phyloP scores from a whole-genome alignment of 2,329 filamentous ascomycete genomes.

The Venturia oleaginea region DNA sequence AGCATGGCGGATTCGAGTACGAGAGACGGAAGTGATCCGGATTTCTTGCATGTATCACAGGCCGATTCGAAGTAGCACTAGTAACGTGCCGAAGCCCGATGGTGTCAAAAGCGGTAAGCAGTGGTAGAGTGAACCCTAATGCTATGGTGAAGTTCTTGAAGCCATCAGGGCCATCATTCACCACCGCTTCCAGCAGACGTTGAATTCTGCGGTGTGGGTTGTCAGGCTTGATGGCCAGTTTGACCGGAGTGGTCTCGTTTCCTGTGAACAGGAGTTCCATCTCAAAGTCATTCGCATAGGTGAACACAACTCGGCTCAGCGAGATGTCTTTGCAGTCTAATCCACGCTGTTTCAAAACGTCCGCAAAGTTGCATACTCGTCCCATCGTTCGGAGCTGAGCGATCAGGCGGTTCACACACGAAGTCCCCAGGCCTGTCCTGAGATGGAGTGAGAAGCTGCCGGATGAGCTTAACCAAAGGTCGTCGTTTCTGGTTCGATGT shows the following conservation, averaged over 20 bases:
- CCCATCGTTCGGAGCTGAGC: conserved; percentile 57
- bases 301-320: conserved; percentile 56
- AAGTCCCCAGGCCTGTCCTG: conserved; percentile 47
- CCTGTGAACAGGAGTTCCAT: conserved; percentile 51
- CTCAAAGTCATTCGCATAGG: conserved; percentile 49
- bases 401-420: conserved; percentile 50
- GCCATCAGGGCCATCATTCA: conserved; percentile 39
- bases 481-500: conserved; percentile 41
- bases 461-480: conserved; percentile 53
- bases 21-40: conserved; percentile 29
- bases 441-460: conserved; percentile 57
- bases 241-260: conserved; percentile 38
- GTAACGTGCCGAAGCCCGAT: conserved; percentile 37
- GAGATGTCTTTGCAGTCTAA: conserved; percentile 52
- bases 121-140: conserved; percentile 51
- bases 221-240: conserved; percentile 48
- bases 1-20: conserved; percentile 32
- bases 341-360: conserved; percentile 51
- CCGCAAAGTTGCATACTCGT: conserved; percentile 60
- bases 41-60: conserved; percentile 26
- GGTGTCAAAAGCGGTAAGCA: conserved; percentile 52
- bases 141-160: conserved; percentile 50
- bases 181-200: conserved; percentile 48
- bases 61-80: conserved; percentile 11
- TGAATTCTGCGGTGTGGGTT: conserved; percentile 61